Base-by-base conservation (phyloP, 345 rosid genomes). In the Triadica sebifera region DNA sequence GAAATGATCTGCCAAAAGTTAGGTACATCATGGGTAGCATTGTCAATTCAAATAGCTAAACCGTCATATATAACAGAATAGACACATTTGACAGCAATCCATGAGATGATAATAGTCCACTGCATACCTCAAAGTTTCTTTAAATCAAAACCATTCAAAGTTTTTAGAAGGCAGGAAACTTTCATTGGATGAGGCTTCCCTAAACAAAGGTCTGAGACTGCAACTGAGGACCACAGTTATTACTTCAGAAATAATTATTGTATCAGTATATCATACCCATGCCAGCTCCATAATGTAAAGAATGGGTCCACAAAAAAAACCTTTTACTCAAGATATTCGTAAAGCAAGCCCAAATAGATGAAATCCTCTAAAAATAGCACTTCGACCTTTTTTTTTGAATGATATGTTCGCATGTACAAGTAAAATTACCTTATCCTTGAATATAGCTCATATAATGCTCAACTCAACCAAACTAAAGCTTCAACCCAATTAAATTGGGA, bases 1-100 rank as follows among this genome's bases (percentile, higher is more conserved):
- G 89, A 89, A 46, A 92, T 86, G 41, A 94, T 89, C 98, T 92
- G 85, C 84, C 63, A 82, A 47, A 60, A 69, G 55, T 60, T 58
- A 74, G 61, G 49, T 20, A 39, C 65, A 65, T 70, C 52, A 49
- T 37, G 55, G 71, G 67, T 60, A 63, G 25, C 57, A 74, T 52
- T 17, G 20, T 67, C 43, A 66, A 70, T 16, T 67, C 47, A 67
- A 37, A 74, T 58, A 37, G 41, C 43, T 37, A 50, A 49, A 68
- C 59, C 50, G 49, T 13, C 50, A 55, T 1, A 67, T 59, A 29
- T n/a, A n/a, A n/a, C n/a, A n/a, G n/a, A n/a, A n/a, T n/a, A n/a
- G n/a, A n/a, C n/a, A n/a, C n/a, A n/a, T n/a, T n/a, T n/a, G n/a
- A n/a, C n/a, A n/a, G n/a, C n/a, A n/a, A n/a, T n/a, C n/a, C n/a